phyloP scores from a whole-genome alignment of 768 basidiomycete genomes.

The Trametes gibbosa region DNA sequence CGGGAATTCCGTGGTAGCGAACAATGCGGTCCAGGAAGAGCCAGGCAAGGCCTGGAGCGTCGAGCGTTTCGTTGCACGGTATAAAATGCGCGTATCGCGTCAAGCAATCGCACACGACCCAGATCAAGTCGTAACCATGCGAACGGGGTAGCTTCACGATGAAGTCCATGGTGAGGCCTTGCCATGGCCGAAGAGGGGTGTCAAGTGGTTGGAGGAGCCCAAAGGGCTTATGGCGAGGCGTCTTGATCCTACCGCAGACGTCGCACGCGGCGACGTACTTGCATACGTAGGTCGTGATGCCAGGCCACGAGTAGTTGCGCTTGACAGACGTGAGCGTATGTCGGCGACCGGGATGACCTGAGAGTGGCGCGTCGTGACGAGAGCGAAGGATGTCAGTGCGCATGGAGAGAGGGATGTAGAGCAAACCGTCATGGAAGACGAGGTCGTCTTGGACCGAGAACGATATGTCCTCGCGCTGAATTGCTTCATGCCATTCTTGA shows the following conservation, averaged over 20 bases:
- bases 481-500: constrained; percentile 20
- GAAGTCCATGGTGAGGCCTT: not conserved
- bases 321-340: constrained; percentile 33
- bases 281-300: constrained; percentile 15
- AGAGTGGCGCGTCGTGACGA: constrained; percentile 36
- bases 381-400: constrained; percentile 30
- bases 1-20: constrained; percentile 7
- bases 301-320: constrained; percentile 38
- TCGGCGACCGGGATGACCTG: constrained; percentile 41
- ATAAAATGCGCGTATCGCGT: not conserved
- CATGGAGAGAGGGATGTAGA: constrained; percentile 35
- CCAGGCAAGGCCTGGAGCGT: not conserved
- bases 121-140: not conserved
- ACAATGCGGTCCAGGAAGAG: not conserved
- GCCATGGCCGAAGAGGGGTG: not conserved
- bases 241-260: not conserved
- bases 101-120: not conserved
- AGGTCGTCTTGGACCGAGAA: constrained; percentile 15
- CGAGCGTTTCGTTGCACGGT: not conserved
- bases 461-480: constrained; percentile 11
- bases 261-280: not conserved
- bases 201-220: not conserved
- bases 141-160: not conserved
- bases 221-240: not conserved
- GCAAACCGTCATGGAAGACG: constrained; percentile 25